Evolutionary conservation across 208 protist species (phyloP), one percentile per base, ranked within the genome.

Genomic region (Trypanosomatidae sp.): DNA sequence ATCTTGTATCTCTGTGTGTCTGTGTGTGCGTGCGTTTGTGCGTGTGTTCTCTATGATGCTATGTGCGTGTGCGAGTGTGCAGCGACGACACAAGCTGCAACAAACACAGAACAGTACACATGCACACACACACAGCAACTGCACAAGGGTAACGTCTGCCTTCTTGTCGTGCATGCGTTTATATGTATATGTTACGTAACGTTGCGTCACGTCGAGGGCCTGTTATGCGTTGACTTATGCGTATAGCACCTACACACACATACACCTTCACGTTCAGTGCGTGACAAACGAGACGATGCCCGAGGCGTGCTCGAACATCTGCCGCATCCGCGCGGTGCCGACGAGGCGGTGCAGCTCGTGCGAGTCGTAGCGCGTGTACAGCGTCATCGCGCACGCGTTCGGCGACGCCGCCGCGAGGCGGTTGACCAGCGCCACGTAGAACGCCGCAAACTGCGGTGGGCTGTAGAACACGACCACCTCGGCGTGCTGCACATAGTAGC

Each of bases 391-490:
- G 40, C 79, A 77, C 6, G 79, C 69, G 51, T 88, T 88, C n/a
- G 76, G 70, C 1, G 74, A 81, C 15, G 63, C 76, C 4, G 69
- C 48, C 22, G 75, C 65, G 39, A 92, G 54, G 19, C 65, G 48
- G 50, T 97, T 95, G 6, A 96, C 57, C 19, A 98, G 56, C 13
- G 94, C 89, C 4, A 64, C 49, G 62, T 98, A 98, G 71, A 97
- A 97, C 24, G 82, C 57, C 2, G 89, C 52, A 43, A 90, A 92
- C 30, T 92, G 55, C 10, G 96, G 95, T 35, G 92, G 88, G 21
- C 85, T 87, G 59, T 98, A 98, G 61, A 97, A 97, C 23, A 98
- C 61, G 3, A 98, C 53, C 39, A 79, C 71, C 60, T 95, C 77
- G 6, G 89, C 75, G 33, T 92, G 63, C 55, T 86, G 83, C 32